Conservation (phyloP, 140 eudicot genomes). For the Oenanthe javanica region DNA sequence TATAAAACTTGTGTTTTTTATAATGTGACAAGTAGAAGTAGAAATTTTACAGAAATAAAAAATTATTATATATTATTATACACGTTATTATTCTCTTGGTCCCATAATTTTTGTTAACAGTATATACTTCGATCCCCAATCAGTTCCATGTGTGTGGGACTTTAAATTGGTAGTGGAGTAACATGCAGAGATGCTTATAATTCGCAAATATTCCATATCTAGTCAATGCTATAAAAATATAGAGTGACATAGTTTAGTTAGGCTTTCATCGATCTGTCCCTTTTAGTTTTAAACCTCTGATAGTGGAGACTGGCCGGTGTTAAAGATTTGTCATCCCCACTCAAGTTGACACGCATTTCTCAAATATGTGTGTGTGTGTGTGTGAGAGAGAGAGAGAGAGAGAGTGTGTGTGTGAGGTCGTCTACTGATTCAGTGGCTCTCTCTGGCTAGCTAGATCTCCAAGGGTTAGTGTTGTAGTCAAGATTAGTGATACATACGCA, state of each 20-base stretch:
- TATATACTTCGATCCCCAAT: neutral
- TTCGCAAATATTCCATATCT: neutral
- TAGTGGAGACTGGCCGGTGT: conserved; percentile 6
- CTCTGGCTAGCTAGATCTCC: neutral
- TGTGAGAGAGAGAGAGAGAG: neutral
- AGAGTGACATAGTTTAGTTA: neutral
- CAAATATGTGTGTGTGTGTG: neutral
- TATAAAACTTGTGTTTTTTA: too few species aligned
- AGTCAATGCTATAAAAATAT: neutral
- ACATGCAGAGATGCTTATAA: neutral
- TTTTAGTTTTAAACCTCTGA: neutral
- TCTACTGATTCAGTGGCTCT: neutral
- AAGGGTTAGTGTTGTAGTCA: neutral
- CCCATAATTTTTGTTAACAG: too few species aligned
- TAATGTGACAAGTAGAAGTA: too few species aligned
- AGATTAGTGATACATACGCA: neutral
- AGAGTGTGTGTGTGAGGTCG: too few species aligned
- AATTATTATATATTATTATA: too few species aligned
- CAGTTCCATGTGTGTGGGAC: neutral
- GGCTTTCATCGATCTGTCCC: neutral
- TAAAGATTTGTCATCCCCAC: neutral
- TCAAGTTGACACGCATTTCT: neutral
- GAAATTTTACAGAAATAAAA: too few species aligned
- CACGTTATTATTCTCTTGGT: too few species aligned
- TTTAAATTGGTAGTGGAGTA: neutral